Conservation (phyloP, 805 yeast genomes). For the Schwanniomyces polymorphus region DNA sequence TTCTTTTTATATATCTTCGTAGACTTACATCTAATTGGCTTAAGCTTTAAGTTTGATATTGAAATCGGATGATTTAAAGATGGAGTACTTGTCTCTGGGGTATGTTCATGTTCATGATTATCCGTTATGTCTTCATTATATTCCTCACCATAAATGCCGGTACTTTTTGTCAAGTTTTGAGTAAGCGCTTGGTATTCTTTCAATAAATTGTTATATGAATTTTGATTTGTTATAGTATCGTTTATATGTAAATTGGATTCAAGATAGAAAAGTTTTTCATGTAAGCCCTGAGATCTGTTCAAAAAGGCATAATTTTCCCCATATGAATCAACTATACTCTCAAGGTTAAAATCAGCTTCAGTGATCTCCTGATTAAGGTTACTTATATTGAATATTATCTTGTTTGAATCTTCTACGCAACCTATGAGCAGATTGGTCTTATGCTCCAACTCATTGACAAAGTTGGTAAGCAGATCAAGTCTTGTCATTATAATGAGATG, state of each 20-base stretch:
- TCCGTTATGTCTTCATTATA: not conserved
- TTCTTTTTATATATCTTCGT: slow-evolving; percentile 38
- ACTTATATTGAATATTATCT: slow-evolving; percentile 20
- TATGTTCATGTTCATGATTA: not conserved
- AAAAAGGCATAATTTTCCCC: slow-evolving; percentile 20
- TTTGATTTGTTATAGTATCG: slow-evolving; percentile 31
- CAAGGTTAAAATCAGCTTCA: slow-evolving; percentile 27
- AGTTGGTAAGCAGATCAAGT: slow-evolving; percentile 28
- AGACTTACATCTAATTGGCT: slow-evolving; percentile 38
- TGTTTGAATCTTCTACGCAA: slow-evolving; percentile 20
- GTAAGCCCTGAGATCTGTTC: slow-evolving; percentile 26
- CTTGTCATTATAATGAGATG: slow-evolving; percentile 10
- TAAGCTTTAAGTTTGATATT: slow-evolving; percentile 35
- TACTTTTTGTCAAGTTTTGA: slow-evolving; percentile 13
- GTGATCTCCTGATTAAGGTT: slow-evolving; percentile 19
- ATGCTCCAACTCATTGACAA: slow-evolving; percentile 30
- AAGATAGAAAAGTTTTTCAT: slow-evolving; percentile 30
- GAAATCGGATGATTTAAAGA: slow-evolving; percentile 21
- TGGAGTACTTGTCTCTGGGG: slow-evolving; percentile 1
- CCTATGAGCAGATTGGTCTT: slow-evolving; percentile 24
- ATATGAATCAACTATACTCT: slow-evolving; percentile 21
- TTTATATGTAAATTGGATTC: slow-evolving; percentile 32
- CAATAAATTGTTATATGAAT: slow-evolving; percentile 26
- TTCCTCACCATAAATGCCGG: not conserved
- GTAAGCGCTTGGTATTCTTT: slow-evolving; percentile 28